These are phyloP conservation scores for Protoeuglena noctilucae DNA, from an alignment of 139 green algal species.

Conservation along the genomic window DNA sequence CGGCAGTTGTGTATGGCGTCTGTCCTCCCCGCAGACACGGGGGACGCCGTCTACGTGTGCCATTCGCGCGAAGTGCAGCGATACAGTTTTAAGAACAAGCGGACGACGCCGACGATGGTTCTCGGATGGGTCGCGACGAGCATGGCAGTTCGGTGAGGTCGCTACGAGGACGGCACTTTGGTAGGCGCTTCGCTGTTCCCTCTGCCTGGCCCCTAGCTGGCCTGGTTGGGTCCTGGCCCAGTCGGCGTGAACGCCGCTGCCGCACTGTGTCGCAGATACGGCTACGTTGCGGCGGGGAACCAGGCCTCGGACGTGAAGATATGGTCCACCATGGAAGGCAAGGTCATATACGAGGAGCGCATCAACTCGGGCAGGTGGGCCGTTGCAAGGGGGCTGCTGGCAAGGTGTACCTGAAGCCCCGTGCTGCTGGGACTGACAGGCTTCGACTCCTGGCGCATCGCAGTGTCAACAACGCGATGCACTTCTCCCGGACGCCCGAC, in stretches of 20 bases:
- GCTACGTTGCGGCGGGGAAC: too few species aligned
- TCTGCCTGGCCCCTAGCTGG: too few species aligned
- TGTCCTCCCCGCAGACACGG: background rate
- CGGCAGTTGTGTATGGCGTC: background rate
- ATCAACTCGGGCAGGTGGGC: too few species aligned
- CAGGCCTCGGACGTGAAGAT: too few species aligned
- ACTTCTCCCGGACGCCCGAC: conserved; percentile 14
- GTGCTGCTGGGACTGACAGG: conserved; percentile 2
- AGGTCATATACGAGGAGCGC: background rate
- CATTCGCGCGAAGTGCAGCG: too few species aligned
- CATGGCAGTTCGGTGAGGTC: background rate
- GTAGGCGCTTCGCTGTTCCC: too few species aligned
- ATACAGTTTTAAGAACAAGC: too few species aligned
- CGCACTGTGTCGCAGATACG: too few species aligned
- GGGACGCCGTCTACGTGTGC: too few species aligned
- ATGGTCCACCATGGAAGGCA: background rate
- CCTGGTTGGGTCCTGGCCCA: too few species aligned
- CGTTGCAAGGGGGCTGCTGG: background rate
- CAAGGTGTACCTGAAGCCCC: background rate
- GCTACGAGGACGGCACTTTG: background rate
- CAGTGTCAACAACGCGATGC: conserved; percentile 40
- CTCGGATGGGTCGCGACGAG: background rate
- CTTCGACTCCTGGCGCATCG: conserved; percentile 6
- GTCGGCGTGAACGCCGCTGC: too few species aligned
- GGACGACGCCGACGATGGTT: too few species aligned